Conservation (phyloP, 805 yeast genomes). For the Alloascoidea africana region DNA sequence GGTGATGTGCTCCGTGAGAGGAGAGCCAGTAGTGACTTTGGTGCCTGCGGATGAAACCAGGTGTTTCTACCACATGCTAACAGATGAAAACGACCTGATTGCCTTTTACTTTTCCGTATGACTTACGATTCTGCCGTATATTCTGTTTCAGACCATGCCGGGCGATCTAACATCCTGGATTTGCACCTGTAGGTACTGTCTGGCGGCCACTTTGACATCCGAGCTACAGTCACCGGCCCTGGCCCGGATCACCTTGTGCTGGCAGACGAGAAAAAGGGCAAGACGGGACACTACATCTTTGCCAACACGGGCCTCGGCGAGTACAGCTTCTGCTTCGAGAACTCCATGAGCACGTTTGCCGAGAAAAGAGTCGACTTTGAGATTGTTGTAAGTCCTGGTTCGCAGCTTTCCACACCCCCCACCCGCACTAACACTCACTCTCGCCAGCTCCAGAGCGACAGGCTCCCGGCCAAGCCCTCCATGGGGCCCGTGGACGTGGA, state of each 20-base stretch:
- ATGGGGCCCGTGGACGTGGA: too few species aligned
- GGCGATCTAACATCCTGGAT: not conserved
- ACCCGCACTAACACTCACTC: too few species aligned
- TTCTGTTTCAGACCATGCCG: not conserved
- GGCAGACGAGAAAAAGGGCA: not conserved
- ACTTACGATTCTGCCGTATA: not conserved
- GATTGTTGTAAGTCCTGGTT: not conserved
- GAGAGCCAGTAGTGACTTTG: not conserved
- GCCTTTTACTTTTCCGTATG: not conserved
- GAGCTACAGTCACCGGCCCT: not conserved
- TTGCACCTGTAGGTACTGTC: not conserved
- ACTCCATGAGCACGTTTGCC: not conserved
- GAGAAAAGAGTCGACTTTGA: slow-evolving; percentile 1
- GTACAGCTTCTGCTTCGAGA: not conserved
- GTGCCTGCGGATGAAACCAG: not conserved
- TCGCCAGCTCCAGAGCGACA: too few species aligned
- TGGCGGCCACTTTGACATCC: not conserved
- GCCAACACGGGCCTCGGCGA: not conserved
- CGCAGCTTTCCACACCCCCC: too few species aligned
- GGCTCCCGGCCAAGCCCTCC: too few species aligned
- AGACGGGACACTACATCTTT: not conserved
- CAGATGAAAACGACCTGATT: not conserved
- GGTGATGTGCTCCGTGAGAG: too few species aligned
- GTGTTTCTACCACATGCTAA: not conserved
- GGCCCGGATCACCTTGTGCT: not conserved